Evolutionary conservation across 139 green algal species (phyloP).

Genomic region (Desmodesmus armatus): DNA sequence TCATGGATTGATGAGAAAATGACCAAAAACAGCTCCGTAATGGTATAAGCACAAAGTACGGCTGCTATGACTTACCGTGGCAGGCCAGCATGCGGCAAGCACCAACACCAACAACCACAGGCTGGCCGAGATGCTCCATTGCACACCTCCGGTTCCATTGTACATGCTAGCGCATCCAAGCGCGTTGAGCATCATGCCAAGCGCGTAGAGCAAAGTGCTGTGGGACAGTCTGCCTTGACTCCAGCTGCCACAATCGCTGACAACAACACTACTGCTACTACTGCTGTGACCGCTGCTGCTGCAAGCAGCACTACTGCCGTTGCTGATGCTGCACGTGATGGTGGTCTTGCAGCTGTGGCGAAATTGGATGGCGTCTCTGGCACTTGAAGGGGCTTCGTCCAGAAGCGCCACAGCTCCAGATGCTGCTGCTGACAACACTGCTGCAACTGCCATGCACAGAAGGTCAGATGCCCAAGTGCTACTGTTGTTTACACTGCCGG

Average conservation of each 20-base stretch:
- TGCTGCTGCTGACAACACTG: constrained; percentile 3
- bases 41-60: too few relatives aligned
- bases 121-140: background rate
- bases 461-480: background rate
- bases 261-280: too few relatives aligned
- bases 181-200: too few relatives aligned
- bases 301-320: background rate
- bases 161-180: background rate
- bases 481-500: background rate
- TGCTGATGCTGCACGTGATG: background rate
- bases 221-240: too few relatives aligned
- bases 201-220: too few relatives aligned
- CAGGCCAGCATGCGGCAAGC: too few relatives aligned
- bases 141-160: background rate
- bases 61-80: too few relatives aligned
- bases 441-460: background rate
- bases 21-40: too few relatives aligned
- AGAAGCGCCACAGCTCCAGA: background rate
- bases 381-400: background rate
- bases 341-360: background rate
- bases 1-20: too few relatives aligned
- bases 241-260: too few relatives aligned
- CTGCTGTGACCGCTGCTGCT: too few relatives aligned
- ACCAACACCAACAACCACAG: too few relatives aligned
- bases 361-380: background rate